phyloP scores from a whole-genome alignment of 768 basidiomycete species.

The Phanerochaete sordida region DNA sequence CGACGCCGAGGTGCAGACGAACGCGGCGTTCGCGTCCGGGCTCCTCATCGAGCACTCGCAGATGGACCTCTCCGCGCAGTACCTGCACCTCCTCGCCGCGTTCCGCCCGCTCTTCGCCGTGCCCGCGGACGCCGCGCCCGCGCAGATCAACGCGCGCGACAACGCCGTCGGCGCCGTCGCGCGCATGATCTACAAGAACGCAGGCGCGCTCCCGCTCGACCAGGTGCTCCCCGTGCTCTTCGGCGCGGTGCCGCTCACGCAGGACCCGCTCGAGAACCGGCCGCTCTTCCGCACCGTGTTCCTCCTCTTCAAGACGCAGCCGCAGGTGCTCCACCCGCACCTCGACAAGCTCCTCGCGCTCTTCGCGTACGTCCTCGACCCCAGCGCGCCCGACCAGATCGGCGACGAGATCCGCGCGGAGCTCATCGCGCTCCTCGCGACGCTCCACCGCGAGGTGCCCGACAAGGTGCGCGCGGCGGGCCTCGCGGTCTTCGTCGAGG shows the following conservation, averaged over 20 bases:
- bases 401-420: constrained; percentile 75
- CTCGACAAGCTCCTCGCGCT: constrained; percentile 77
- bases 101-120: constrained; percentile 81
- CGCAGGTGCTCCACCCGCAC: constrained; percentile 64
- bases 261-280: constrained; percentile 87
- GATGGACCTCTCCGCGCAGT: constrained; percentile 79
- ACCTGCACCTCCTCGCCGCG: constrained; percentile 68
- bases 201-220: constrained; percentile 77
- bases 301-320: constrained; percentile 78
- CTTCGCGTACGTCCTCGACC: constrained; percentile 82
- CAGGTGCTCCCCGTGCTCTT: constrained; percentile 87
- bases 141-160: constrained; percentile 83
- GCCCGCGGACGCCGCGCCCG: constrained; percentile 50
- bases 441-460: constrained; percentile 72
- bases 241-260: constrained; percentile 76
- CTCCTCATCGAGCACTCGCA: constrained; percentile 86
- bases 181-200: constrained; percentile 81
- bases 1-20: constrained; percentile 93
- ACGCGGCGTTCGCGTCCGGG: constrained; percentile 92
- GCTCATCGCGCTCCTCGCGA: constrained; percentile 68
- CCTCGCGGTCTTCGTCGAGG: constrained; percentile 39
- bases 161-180: constrained; percentile 95
- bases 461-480: constrained; percentile 81
- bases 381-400: constrained; percentile 68
- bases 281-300: constrained; percentile 89